Conservation (phyloP, 306 rosid genomes). For the Erythrophleum fordii region DNA sequence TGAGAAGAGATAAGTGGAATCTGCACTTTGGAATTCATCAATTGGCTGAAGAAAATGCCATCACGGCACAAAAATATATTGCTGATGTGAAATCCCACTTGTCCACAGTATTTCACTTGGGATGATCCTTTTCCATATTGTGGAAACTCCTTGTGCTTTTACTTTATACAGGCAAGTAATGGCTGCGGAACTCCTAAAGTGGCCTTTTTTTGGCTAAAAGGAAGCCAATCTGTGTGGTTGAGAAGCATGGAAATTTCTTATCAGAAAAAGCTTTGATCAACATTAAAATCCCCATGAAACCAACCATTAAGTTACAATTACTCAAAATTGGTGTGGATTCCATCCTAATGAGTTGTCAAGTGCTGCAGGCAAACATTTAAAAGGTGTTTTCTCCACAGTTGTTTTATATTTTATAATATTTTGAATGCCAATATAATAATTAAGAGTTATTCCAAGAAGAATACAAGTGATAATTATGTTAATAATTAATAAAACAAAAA, state of each 20-base stretch:
- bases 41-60: slow-evolving; percentile 30
- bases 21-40: slow-evolving; percentile 13
- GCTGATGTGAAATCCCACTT: slow-evolving; percentile 17
- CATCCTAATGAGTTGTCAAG: not conserved
- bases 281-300: slow-evolving; percentile 1
- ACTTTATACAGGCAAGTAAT: not conserved
- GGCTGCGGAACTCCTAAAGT: slow-evolving; percentile 3
- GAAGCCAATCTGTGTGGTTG: slow-evolving; percentile 17
- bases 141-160: not conserved
- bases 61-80: not conserved
- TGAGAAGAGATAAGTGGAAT: slow-evolving; percentile 5
- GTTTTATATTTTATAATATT: not conserved
- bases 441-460: not conserved
- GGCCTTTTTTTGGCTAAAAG: not conserved
- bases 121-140: not conserved
- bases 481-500: too few species aligned
- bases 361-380: not conserved
- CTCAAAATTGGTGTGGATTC: not conserved
- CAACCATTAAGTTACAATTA: slow-evolving; percentile 15
- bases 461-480: not conserved
- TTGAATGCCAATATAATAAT: not conserved
- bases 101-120: not conserved
- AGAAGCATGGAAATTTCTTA: slow-evolving; percentile 5
- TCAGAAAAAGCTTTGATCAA: not conserved
- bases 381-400: not conserved